Base-by-base conservation (phyloP, 441 rosid species). In the Aquilaria agallochum region DNA sequence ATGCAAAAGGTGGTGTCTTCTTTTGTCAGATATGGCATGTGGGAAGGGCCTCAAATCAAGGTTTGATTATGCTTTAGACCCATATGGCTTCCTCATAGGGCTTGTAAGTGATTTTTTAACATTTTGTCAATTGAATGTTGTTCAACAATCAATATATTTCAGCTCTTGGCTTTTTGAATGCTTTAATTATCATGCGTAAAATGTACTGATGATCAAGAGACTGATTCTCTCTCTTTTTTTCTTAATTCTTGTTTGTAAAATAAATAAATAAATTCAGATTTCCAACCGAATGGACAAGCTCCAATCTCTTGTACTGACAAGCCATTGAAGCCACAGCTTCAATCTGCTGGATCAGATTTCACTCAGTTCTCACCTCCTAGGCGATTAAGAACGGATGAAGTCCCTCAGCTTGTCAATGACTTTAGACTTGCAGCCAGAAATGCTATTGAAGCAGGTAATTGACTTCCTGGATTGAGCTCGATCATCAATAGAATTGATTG, bases 11-110 rank as follows among this genome's bases (percentile, higher is more conserved):
- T 1, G 88, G 74, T 0, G 53, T 74, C 73, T 71, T 83, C 76
- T 84, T 84, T 66, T 79, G 83, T 62, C 89, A 84, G 52, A 65
- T 83, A 20, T 81, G 82, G 84, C 86, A 83, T 66, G 80, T 65
- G 34, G 86, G 83, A 5, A 76, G 84, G 2, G 79, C 63, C 59
- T 81, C 86, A 61, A 70, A 63, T 55, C 15, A 55, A 15, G 72
- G 78, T 69, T 20, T 20, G 27, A 20, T 20, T 20, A 20, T 20
- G 27, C 27, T 48, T 59, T 20, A 20, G 27, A 20, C 27, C 27
- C 27, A 20, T 20, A 20, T 20, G 27, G 27, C 27, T 20, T 20
- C 27, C 27, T 20, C 1, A 20, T 20, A 20, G 27, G 27, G 27
- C 27, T 20, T 20, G 27, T 20, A 20, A 20, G 1, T 20, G 27